Evolutionary conservation across 2,329 filamentous ascomycete genomes (phyloP).

Genomic region (Cladophialophora psammophila): DNA sequence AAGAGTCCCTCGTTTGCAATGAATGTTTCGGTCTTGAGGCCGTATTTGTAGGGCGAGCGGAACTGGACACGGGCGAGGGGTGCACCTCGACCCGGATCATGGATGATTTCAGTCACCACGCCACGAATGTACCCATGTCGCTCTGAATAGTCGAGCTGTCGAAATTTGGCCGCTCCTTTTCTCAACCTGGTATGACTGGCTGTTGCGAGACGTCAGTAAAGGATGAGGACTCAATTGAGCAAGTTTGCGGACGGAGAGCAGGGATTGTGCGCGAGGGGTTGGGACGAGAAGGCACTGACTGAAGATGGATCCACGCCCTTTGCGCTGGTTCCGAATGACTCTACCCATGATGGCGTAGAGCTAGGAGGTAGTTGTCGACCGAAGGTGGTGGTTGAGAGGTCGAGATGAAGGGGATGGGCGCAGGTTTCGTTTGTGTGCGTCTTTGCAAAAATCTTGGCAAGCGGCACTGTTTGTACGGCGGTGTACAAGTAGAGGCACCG

Average conservation of each 20-base stretch:
- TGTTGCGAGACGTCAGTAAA: conserved; percentile 48
- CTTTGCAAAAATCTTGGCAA: conserved; percentile 12
- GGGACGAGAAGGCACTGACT: conserved; percentile 51
- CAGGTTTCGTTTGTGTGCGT: conserved; percentile 4
- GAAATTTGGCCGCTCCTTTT: conserved; percentile 94
- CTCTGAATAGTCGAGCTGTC: conserved; percentile 95
- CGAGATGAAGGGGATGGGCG: background rate
- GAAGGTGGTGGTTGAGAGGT: conserved; percentile 13
- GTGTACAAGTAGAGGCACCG: background rate
- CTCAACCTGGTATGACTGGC: conserved; percentile 87
- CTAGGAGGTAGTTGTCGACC: conserved; percentile 17
- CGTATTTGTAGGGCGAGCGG: conserved; percentile 98
- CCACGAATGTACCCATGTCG: conserved; percentile 97
- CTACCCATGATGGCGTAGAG: conserved; percentile 63
- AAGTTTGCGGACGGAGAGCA: background rate
- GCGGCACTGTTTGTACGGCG: background rate
- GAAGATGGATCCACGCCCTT: conserved; percentile 80
- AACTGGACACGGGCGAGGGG: conserved; percentile 96
- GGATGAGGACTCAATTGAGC: background rate
- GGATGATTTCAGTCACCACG: conserved; percentile 98
- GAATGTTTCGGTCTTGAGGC: conserved; percentile 98
- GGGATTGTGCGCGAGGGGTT: background rate
- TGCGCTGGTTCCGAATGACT: conserved; percentile 80
- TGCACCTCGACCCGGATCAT: conserved; percentile 97
- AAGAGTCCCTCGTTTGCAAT: conserved; percentile 99